Conservation (phyloP, 164 flowering plant genomes). For the Euptelea pleiosperma region DNA sequence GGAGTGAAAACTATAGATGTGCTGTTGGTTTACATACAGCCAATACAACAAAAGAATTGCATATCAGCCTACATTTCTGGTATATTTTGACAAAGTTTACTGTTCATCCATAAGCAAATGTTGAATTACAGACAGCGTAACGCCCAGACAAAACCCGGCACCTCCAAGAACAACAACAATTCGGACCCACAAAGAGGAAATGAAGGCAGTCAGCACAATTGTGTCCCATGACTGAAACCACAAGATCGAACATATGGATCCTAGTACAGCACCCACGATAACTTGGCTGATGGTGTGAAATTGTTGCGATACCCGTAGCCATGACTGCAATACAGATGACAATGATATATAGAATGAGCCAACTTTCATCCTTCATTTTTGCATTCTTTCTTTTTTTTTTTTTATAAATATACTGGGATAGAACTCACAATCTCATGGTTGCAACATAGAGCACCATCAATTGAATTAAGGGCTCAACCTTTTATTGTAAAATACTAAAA, state of each 20-base stretch:
- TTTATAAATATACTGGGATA: no score
- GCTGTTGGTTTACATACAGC: no score
- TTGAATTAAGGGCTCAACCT: no score
- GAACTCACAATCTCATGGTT: no score
- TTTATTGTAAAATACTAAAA: no score
- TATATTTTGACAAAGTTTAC: slow-evolving; percentile 4
- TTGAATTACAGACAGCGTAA: slow-evolving; percentile 41
- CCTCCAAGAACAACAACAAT: slow-evolving; percentile 38
- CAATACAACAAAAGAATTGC: slow-evolving; percentile 11
- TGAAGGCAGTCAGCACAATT: slow-evolving; percentile 48
- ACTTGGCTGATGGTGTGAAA: slow-evolving; percentile 78
- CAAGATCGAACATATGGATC: slow-evolving; percentile 44
- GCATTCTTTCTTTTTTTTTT: no score
- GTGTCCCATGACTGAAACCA: slow-evolving; percentile 76
- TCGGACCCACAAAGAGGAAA: slow-evolving; percentile 51
- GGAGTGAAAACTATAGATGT: no score
- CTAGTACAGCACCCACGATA: slow-evolving; percentile 65
- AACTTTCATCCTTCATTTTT: no score
- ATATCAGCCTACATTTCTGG: background rate
- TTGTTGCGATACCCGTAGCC: slow-evolving; percentile 78
- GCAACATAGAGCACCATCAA: no score
- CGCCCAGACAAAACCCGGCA: slow-evolving; percentile 37
- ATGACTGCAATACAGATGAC: slow-evolving; percentile 54
- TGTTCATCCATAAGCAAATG: slow-evolving; percentile 51
- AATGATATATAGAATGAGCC: background rate